A percentile compares a stretch with the other conserved stretches of the same genome.
phyloP scores from a whole-genome alignment of 345 rosid species.

The Pistacia vera region DNA sequence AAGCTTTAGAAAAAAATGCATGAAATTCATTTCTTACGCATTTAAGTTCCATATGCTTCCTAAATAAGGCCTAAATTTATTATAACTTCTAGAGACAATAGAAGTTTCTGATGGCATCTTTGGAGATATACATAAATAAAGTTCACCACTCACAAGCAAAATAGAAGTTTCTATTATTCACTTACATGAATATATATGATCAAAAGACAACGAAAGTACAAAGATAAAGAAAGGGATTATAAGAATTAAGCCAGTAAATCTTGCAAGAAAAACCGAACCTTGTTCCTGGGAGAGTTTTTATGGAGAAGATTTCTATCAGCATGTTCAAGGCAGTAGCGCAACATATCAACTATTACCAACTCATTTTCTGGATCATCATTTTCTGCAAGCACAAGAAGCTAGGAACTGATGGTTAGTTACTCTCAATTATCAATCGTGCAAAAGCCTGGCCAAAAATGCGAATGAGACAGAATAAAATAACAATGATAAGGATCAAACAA shows the following conservation, averaged over 20 bases:
- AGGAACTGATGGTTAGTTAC: background rate
- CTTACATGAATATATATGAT: background rate
- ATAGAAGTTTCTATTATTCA: background rate
- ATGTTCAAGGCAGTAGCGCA: slow-evolving; percentile 75
- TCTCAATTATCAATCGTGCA: slow-evolving; percentile 13
- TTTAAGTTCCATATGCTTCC: background rate
- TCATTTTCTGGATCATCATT: slow-evolving; percentile 52
- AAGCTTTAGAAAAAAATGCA: too few species aligned
- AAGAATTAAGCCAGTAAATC: background rate
- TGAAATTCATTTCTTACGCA: background rate
- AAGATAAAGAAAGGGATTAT: background rate
- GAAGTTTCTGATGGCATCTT: background rate
- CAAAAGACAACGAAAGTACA: background rate
- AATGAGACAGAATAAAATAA: background rate
- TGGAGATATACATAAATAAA: background rate
- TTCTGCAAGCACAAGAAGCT: slow-evolving; percentile 38
- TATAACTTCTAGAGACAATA: background rate
- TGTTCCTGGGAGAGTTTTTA: slow-evolving; percentile 30
- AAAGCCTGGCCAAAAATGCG: background rate
- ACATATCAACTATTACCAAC: slow-evolving; percentile 54
- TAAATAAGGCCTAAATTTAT: background rate
- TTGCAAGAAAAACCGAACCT: slow-evolving; percentile 39
- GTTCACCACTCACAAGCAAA: background rate
- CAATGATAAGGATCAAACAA: background rate
- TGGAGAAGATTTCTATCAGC: slow-evolving; percentile 71